These are phyloP conservation scores for Adansonia rubrostipa DNA, from an alignment of 441 rosid genomes.

Conservation along the genomic window DNA sequence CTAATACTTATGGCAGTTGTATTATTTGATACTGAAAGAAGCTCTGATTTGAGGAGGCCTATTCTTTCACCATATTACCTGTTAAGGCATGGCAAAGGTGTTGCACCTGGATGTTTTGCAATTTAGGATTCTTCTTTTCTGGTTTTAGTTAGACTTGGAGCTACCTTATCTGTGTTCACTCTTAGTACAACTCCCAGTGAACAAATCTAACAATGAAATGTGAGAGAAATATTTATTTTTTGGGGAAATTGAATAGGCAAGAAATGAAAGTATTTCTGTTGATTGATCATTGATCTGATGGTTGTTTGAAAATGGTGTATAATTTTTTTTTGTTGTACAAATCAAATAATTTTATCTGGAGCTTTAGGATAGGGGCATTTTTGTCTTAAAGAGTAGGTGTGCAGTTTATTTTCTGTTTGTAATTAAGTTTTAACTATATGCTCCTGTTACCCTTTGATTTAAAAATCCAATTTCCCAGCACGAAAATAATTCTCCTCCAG, in stretches of 20 bases:
- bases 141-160: neutral
- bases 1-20: constrained; percentile 10
- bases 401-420: neutral
- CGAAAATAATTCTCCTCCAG: neutral
- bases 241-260: neutral
- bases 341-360: neutral
- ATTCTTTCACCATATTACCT: constrained; percentile 23
- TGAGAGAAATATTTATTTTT: neutral
- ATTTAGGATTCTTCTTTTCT: neutral
- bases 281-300: neutral
- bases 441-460: neutral
- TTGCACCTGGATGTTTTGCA: neutral
- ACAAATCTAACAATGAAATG: neutral
- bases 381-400: neutral
- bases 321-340: neutral
- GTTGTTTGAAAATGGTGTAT: neutral
- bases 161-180: neutral
- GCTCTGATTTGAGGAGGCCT: constrained; percentile 22
- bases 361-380: neutral
- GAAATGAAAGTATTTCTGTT: neutral
- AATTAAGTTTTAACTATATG: neutral
- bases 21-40: constrained; percentile 13
- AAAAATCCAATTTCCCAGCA: neutral
- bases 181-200: neutral
- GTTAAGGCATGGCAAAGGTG: constrained; percentile 8